phyloP scores from a whole-genome alignment of 2,329 filamentous ascomycete genomes.

The Fusarium chaquense region DNA sequence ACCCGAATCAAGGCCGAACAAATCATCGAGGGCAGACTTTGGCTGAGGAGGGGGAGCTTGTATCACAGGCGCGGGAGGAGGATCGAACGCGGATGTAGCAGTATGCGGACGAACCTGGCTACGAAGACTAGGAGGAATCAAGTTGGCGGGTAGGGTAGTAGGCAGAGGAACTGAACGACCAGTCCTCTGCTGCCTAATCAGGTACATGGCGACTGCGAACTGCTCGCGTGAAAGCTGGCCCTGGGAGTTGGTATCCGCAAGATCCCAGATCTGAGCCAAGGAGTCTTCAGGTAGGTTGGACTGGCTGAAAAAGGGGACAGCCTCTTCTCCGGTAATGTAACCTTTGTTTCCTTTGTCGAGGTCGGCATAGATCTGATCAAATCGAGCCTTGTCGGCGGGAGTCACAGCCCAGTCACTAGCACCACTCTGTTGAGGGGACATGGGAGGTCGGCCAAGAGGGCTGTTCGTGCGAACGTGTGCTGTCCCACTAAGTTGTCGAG shows the following conservation, averaged over 20 bases:
- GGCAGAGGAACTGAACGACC: constrained; percentile 75
- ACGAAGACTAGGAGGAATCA: constrained; percentile 90
- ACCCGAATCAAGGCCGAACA: constrained; percentile 89
- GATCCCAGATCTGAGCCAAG: constrained; percentile 95
- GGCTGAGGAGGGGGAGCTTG: constrained; percentile 60
- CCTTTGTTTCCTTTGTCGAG: constrained; percentile 86
- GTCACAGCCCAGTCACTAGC: constrained; percentile 82
- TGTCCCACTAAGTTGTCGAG: constrained; percentile 83
- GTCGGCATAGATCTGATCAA: constrained; percentile 85
- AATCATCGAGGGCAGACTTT: constrained; percentile 89
- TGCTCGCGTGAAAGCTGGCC: constrained; percentile 88
- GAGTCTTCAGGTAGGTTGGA: constrained; percentile 89
- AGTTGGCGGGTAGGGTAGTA: constrained; percentile 78
- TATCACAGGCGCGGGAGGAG: constrained; percentile 54
- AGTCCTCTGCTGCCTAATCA: constrained; percentile 89
- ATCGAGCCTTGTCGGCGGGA: constrained; percentile 85
- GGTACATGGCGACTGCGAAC: constrained; percentile 97
- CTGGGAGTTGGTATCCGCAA: constrained; percentile 92
- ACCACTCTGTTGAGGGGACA: constrained; percentile 58
- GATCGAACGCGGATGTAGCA: constrained; percentile 66
- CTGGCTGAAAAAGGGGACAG: constrained; percentile 92
- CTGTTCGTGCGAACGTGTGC: constrained; percentile 72
- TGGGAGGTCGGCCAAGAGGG: constrained; percentile 65
- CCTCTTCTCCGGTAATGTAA: constrained; percentile 92
- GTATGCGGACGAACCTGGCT: constrained; percentile 65